Conservation (phyloP, 805 yeast genomes). For the Yamadazyma paraphyllophila region DNA sequence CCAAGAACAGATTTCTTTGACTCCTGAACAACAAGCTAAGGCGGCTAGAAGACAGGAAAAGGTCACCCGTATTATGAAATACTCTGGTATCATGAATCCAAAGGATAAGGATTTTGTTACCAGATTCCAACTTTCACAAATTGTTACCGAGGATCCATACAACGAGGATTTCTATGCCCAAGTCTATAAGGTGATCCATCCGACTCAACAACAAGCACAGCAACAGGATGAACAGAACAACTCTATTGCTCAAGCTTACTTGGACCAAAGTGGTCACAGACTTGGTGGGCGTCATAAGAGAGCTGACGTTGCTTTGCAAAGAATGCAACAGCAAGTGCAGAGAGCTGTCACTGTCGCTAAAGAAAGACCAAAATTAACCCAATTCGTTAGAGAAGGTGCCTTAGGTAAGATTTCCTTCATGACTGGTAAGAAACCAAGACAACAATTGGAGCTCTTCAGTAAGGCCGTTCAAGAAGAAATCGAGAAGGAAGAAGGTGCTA, state of each 20-base stretch:
- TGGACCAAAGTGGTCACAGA: slow-evolving; percentile 89
- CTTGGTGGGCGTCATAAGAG: slow-evolving; percentile 80
- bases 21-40: slow-evolving; percentile 72
- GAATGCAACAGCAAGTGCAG: slow-evolving; percentile 98
- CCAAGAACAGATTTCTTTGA: slow-evolving; percentile 25
- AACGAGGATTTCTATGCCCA: slow-evolving; percentile 96
- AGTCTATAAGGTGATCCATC: slow-evolving; percentile 67
- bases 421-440: slow-evolving; percentile 83
- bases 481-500: slow-evolving; percentile 25
- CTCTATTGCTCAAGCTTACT: slow-evolving; percentile 87
- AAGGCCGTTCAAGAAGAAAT: slow-evolving; percentile 49
- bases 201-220: slow-evolving; percentile 51
- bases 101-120: slow-evolving; percentile 95
- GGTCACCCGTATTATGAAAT: slow-evolving; percentile 70
- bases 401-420: slow-evolving; percentile 82
- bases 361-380: slow-evolving; percentile 71
- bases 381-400: slow-evolving; percentile 77
- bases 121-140: slow-evolving; percentile 89
- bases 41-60: slow-evolving; percentile 68
- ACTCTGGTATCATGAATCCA: slow-evolving; percentile 94
- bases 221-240: slow-evolving; percentile 58
- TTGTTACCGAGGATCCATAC: slow-evolving; percentile 95
- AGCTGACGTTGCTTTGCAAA: slow-evolving; percentile 87
- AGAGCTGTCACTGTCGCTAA: slow-evolving; percentile 94
- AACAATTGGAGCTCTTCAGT: slow-evolving; percentile 66